Conservation (phyloP, 2,329 filamentous ascomycete species). For the Aspergillus pseudoglaucus region DNA sequence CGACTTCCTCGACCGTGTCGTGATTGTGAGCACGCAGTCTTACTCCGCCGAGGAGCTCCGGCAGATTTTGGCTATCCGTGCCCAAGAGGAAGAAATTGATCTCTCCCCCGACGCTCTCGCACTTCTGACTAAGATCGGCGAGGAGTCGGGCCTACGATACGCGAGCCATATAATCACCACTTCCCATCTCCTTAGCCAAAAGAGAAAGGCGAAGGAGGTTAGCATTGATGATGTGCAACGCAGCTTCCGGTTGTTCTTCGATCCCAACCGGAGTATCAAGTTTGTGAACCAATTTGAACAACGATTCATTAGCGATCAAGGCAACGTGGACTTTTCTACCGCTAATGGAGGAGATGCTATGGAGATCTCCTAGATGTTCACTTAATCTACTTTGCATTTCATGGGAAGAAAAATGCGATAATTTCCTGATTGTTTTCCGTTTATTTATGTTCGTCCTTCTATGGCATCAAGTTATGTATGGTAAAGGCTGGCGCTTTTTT, state of each 20-base stretch:
- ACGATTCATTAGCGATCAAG: slow-evolving; percentile 82
- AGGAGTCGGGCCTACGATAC: slow-evolving; percentile 86
- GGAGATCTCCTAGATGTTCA: slow-evolving; percentile 53
- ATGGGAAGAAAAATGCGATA: neutral
- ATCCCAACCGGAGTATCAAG: slow-evolving; percentile 77
- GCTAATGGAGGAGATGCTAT: slow-evolving; percentile 59
- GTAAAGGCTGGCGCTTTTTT: slow-evolving; percentile 32
- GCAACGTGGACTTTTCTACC: slow-evolving; percentile 64
- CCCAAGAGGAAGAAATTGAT: slow-evolving; percentile 93
- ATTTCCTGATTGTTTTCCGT: slow-evolving; percentile 3
- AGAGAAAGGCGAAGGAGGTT: slow-evolving; percentile 78
- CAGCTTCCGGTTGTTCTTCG: slow-evolving; percentile 91
- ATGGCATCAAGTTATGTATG: slow-evolving; percentile 30
- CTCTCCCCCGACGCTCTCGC: slow-evolving; percentile 83
- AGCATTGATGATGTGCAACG: slow-evolving; percentile 83
- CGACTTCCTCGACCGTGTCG: slow-evolving; percentile 91
- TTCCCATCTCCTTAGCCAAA: slow-evolving; percentile 77
- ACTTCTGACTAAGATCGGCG: slow-evolving; percentile 88
- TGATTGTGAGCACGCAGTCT: slow-evolving; percentile 88
- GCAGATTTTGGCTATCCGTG: slow-evolving; percentile 86
- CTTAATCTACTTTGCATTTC: neutral
- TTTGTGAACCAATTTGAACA: slow-evolving; percentile 89
- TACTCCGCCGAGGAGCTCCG: slow-evolving; percentile 81
- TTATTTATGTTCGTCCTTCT: slow-evolving; percentile 14
- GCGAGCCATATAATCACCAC: slow-evolving; percentile 98